Percentiles rank a stretch among this genome's conserved stretches.
phyloP scores from a whole-genome alignment of 2,329 filamentous ascomycete species.

The Calonectria ilicicola region DNA sequence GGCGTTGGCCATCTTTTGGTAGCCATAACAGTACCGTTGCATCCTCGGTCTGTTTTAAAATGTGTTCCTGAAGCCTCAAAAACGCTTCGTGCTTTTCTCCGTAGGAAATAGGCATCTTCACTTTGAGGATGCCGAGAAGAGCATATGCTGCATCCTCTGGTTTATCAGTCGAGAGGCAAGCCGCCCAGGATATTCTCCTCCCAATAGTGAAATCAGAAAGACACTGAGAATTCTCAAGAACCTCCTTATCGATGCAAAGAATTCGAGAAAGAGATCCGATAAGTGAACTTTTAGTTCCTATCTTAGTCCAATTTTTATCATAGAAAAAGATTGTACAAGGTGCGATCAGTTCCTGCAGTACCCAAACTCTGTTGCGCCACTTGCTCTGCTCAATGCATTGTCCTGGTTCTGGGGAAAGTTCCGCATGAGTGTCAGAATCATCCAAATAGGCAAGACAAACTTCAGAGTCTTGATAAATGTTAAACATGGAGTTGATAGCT shows the following conservation, averaged over 20 bases:
- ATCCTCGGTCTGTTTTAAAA: constrained; percentile 10
- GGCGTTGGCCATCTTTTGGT: background rate
- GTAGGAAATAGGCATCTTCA: constrained; percentile 44
- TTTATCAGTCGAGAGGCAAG: constrained; percentile 17
- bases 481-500: constrained; percentile 1
- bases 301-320: background rate
- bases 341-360: background rate
- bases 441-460: background rate
- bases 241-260: background rate
- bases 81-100: constrained; percentile 43
- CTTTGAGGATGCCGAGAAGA: constrained; percentile 44
- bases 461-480: background rate
- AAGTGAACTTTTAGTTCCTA: background rate
- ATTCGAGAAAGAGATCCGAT: background rate
- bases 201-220: background rate
- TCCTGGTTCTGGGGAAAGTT: no score
- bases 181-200: constrained; percentile 8
- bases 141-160: constrained; percentile 44
- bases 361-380: background rate
- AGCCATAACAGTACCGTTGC: constrained; percentile 3
- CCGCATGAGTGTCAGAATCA: background rate
- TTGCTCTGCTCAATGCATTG: background rate
- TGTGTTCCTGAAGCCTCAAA: constrained; percentile 39
- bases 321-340: background rate
- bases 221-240: background rate